Evolutionary conservation across 192 early-diverging fungal genomes (phyloP), one percentile per base, ranked within the genome.

Genomic region (Chytriomyces sp.): DNA sequence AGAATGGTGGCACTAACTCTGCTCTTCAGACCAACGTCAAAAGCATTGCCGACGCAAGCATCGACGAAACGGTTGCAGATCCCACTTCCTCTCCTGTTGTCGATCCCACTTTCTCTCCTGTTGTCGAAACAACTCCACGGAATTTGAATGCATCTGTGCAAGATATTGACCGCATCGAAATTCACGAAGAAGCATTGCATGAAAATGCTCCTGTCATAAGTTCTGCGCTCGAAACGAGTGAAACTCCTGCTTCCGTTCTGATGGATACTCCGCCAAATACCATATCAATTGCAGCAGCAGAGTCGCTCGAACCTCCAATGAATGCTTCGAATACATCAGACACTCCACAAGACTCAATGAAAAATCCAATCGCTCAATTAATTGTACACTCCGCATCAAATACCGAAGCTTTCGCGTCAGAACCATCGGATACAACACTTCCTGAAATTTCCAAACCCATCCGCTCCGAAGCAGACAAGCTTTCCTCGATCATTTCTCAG

Each of bases 401-500:
- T 47, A 43, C 35, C 44, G 72, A 75, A 47, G 10, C 28, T 20
- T 8, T 35, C 11, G 28, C n/a, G 10, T 35, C 28, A 18, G 18
- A 62, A 47, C 3, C 57, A 16, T 24, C 6, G 23, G 57, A 6
- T 11, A 66, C 10, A 11, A 18, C 64, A 20, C 18, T 45, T 43
- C 60, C 26, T 16, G 26, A 44, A 35, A 35, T 35, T 35, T 46
- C 74, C 3, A 46, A 48, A 18, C 28, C 65, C n/a, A 11, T 24
- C 28, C 53, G 53, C 43, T 49, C 67, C 13, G 77, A 78, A 26
- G 4, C 44, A 8, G 16, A 73, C 11, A 9, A 45, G 7, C 62
- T 80, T 47, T 45, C 50, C 18, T 45, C 50, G 18, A 57, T 82
- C 16, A 61, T 85, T 26, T 76, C 77, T 6, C 79, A 79, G 45